A percentile compares a stretch with the other conserved stretches of the same genome.
phyloP scores from a whole-genome alignment of 2,329 filamentous ascomycete species.

The Arachnopeziza araneosa region DNA sequence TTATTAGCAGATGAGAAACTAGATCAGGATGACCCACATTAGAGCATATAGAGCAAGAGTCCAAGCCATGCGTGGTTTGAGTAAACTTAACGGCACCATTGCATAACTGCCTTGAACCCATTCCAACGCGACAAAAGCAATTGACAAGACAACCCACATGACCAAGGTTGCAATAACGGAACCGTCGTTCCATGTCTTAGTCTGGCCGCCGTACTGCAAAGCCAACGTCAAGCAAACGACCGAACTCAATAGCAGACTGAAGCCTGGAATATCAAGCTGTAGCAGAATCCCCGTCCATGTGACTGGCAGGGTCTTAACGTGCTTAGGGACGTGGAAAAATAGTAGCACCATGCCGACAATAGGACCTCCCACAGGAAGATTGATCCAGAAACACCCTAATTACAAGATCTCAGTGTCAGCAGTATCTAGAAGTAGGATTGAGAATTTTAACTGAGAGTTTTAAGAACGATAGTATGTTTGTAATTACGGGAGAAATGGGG shows the following conservation, averaged over 20 bases:
- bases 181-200: conserved; percentile 36
- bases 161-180: conserved; percentile 37
- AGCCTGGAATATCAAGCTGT: conserved; percentile 41
- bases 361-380: conserved; percentile 34
- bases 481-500: too few species aligned
- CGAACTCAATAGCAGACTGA: conserved; percentile 37
- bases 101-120: conserved; percentile 30
- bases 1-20: background rate
- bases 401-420: too few species aligned
- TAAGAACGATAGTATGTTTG: too few species aligned
- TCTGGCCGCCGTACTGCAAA: conserved; percentile 39
- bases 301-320: conserved; percentile 30
- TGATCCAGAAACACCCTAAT: conserved; percentile 22
- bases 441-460: too few species aligned
- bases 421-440: too few species aligned
- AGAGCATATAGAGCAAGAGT: conserved; percentile 1
- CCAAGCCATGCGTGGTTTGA: conserved; percentile 3
- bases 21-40: conserved; percentile 16
- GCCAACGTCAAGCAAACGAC: conserved; percentile 38
- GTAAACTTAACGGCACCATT: background rate
- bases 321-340: conserved; percentile 36
- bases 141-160: conserved; percentile 22
- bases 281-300: conserved; percentile 36
- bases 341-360: conserved; percentile 12
- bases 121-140: conserved; percentile 33